Percentiles rank a stretch among this genome's conserved stretches.
These are phyloP conservation scores for Pichia sp. DNA, from an alignment of 1,139 yeast species.

Conservation along the genomic window DNA sequence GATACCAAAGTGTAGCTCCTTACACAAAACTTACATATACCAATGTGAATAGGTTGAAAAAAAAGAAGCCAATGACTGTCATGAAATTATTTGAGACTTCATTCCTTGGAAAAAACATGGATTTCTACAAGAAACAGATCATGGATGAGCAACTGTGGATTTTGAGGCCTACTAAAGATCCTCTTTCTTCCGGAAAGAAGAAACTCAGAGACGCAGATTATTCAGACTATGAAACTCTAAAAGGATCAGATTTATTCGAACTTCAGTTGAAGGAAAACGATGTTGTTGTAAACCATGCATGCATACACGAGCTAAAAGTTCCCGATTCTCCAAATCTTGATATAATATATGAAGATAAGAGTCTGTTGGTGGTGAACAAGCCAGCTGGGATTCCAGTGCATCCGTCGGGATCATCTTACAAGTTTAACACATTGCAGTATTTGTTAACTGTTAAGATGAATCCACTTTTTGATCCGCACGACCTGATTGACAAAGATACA, in stretches of 20 bases:
- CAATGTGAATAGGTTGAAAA: neutral
- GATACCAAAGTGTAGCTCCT: constrained; percentile 9
- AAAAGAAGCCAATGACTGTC: constrained; percentile 3
- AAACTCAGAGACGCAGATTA: neutral
- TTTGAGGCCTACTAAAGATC: constrained; percentile 2
- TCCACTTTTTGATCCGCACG: neutral
- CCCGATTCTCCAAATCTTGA: constrained; percentile 1
- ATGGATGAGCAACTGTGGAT: constrained; percentile 6
- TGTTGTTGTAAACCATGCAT: constrained; percentile 14
- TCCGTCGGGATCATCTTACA: constrained; percentile 53
- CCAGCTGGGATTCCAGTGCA: constrained; percentile 77
- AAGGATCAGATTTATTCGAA: constrained; percentile 11
- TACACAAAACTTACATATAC: constrained; percentile 2
- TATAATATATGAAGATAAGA: constrained; percentile 40
- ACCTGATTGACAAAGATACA: neutral
- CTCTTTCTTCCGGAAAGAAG: neutral
- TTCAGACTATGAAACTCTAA: neutral
- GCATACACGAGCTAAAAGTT: constrained; percentile 19
- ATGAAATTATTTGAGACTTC: constrained; percentile 5
- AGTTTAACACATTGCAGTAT: constrained; percentile 31
- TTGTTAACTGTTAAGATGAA: neutral
- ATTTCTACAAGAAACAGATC: constrained; percentile 9
- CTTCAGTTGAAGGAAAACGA: constrained; percentile 10
- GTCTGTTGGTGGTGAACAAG: constrained; percentile 59
- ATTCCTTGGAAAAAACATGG: constrained; percentile 12